These are phyloP conservation scores for Spirogloea muscicola DNA, from an alignment of 139 green algal genomes.

Conservation along the genomic window DNA sequence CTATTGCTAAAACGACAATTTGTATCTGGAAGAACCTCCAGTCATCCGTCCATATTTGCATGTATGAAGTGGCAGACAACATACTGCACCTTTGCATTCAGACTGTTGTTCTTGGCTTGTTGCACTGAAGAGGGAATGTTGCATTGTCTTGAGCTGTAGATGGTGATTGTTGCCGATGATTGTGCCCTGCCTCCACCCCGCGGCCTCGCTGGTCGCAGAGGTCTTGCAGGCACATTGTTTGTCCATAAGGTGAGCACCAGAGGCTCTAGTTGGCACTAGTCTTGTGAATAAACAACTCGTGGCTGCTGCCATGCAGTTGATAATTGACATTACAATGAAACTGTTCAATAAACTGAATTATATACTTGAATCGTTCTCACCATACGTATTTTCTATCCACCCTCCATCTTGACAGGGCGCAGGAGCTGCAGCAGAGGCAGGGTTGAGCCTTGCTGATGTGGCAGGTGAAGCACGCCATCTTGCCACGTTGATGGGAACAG, in stretches of 20 bases:
- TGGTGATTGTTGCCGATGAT: conserved; percentile 68
- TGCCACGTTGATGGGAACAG: conserved; percentile 53
- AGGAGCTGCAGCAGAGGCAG: conserved; percentile 65
- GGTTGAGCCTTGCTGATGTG: conserved; percentile 59
- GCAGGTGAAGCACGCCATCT: conserved; percentile 46
- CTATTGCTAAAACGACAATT: too few relatives aligned
- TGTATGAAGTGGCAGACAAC: too few relatives aligned
- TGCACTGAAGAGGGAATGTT: too few relatives aligned
- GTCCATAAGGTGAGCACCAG: conserved; percentile 69
- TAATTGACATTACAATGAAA: background rate
- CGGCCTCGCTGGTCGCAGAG: conserved; percentile 63
- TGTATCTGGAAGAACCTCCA: too few relatives aligned
- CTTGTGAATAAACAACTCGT: background rate
- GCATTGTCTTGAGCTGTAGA: conserved; percentile 31
- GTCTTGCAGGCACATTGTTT: conserved; percentile 78
- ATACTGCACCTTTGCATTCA: too few relatives aligned
- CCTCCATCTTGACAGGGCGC: conserved; percentile 42
- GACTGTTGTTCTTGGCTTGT: too few relatives aligned
- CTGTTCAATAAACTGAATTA: background rate
- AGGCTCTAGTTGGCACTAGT: background rate
- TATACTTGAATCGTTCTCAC: too few relatives aligned
- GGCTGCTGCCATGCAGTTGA: background rate
- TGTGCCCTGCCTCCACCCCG: conserved; percentile 60
- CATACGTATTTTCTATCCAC: too few relatives aligned
- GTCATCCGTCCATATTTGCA: too few relatives aligned